phyloP scores from a whole-genome alignment of 257 asterid genomes.

The Solanum medicagineum region DNA sequence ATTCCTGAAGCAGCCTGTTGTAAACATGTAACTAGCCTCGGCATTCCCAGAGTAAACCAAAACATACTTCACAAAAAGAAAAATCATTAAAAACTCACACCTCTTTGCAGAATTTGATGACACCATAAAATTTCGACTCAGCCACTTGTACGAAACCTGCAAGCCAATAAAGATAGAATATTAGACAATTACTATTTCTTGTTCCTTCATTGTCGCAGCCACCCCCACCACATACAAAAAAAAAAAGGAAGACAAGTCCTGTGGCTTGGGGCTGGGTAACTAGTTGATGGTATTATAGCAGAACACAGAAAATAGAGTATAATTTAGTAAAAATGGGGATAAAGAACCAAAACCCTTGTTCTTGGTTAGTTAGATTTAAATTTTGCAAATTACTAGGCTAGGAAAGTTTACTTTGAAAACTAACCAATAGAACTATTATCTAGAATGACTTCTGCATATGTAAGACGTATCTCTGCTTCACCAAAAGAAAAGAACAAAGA shows the following conservation, averaged over 20 bases:
- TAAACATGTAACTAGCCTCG: neutral
- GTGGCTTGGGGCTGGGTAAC: neutral
- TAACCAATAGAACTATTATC: neutral
- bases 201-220: neutral
- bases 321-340: neutral
- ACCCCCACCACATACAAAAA: neutral
- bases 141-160: slow-evolving; percentile 98
- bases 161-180: neutral
- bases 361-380: neutral
- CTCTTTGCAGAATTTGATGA: slow-evolving; percentile 90
- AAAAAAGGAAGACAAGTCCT: neutral
- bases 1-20: slow-evolving; percentile 70
- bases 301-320: neutral
- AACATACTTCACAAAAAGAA: neutral
- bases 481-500: neutral
- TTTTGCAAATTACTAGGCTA: neutral
- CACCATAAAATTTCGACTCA: slow-evolving; percentile 75
- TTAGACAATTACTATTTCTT: neutral
- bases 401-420: neutral
- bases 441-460: neutral
- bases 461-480: neutral
- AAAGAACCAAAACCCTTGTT: neutral
- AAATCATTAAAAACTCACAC: slow-evolving; percentile 15
- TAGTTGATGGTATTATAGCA: neutral
- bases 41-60: neutral